A percentile compares a stretch with the other conserved stretches of the same genome.
phyloP scores from a whole-genome alignment of 2,329 filamentous ascomycete genomes.

The Fusarium sp. region DNA sequence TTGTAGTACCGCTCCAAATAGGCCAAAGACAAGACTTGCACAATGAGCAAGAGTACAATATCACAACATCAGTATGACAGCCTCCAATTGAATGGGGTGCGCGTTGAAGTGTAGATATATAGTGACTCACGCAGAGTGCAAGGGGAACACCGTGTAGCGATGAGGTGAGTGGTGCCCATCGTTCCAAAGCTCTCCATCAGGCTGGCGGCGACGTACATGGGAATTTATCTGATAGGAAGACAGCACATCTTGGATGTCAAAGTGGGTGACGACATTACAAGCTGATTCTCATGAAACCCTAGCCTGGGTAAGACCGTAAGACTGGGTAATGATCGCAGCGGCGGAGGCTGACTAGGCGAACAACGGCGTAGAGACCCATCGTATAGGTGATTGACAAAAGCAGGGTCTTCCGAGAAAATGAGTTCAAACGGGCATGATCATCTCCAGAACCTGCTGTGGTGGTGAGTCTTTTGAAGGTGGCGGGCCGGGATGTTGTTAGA shows the following conservation, averaged over 20 bases:
- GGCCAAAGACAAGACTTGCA: slow-evolving; percentile 27
- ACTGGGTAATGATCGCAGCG: slow-evolving; percentile 5
- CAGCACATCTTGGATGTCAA: slow-evolving; percentile 29
- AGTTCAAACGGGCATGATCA: slow-evolving; percentile 37
- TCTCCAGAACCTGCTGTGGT: slow-evolving; percentile 24
- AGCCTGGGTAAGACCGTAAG: not conserved
- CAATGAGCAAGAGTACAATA: slow-evolving; percentile 20
- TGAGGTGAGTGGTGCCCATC: slow-evolving; percentile 39
- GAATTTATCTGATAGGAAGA: slow-evolving; percentile 40
- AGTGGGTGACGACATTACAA: slow-evolving; percentile 43
- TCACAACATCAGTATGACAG: slow-evolving; percentile 30
- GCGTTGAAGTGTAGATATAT: slow-evolving; percentile 34
- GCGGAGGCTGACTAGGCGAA: slow-evolving; percentile 9
- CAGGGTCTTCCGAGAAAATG: slow-evolving; percentile 33
- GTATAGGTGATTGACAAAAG: slow-evolving; percentile 23
- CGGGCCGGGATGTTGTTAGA: slow-evolving; percentile 24
- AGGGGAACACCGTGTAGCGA: slow-evolving; percentile 44
- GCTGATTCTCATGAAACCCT: slow-evolving; percentile 14
- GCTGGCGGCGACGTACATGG: slow-evolving; percentile 16
- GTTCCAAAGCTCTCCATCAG: slow-evolving; percentile 39
- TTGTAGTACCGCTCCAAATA: slow-evolving; percentile 33
- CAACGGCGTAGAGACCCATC: slow-evolving; percentile 15
- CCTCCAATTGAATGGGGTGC: slow-evolving; percentile 44
- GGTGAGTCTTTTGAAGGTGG: slow-evolving; percentile 27
- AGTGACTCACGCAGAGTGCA: slow-evolving; percentile 42